Percentiles rank a stretch among this genome's conserved stretches.
Evolutionary conservation across 371 early-diverging fungal genomes (phyloP).

Genomic region (Mucor mucedo): DNA sequence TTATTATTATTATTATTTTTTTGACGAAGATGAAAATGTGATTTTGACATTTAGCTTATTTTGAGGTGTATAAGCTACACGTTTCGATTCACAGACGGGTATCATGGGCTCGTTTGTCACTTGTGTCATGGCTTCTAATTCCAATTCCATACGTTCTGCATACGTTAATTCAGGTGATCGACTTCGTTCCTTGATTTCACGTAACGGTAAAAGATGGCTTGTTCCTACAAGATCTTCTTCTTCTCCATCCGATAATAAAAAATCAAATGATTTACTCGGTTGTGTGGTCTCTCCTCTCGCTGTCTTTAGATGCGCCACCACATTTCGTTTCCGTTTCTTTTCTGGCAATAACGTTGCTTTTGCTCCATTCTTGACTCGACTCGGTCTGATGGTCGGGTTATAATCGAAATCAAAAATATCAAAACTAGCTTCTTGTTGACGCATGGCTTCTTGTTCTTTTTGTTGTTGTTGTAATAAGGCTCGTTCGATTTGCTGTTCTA

Average conservation of each 20-base stretch:
- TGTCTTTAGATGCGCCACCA: slow-evolving; percentile 27
- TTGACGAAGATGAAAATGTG: slow-evolving; percentile 18
- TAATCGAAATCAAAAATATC: slow-evolving; percentile 25
- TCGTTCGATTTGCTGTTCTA: not conserved
- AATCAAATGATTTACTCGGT: slow-evolving; percentile 3
- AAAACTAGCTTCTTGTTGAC: slow-evolving; percentile 2
- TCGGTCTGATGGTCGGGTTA: not conserved
- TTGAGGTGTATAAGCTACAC: slow-evolving; percentile 20
- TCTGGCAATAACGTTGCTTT: not conserved
- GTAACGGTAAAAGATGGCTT: slow-evolving; percentile 2
- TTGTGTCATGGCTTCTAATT: slow-evolving; percentile 17
- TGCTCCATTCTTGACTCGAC: too few relatives aligned
- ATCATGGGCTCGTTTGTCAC: slow-evolving; percentile 6
- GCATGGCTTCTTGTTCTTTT: too few relatives aligned
- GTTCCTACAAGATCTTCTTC: slow-evolving; percentile 5
- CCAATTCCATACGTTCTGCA: slow-evolving; percentile 29
- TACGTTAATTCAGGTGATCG: slow-evolving; percentile 24
- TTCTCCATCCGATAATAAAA: slow-evolving; percentile 29
- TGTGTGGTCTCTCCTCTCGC: slow-evolving; percentile 26
- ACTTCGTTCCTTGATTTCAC: slow-evolving; percentile 8
- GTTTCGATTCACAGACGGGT: not conserved
- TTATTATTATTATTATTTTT: too few relatives aligned
- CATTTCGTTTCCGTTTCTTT: slow-evolving; percentile 30
- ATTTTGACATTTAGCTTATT: slow-evolving; percentile 29
- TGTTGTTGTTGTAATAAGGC: too few relatives aligned